Conservation (phyloP, 2,329 filamentous ascomycete species). For the Leptographium wingfieldii region DNA sequence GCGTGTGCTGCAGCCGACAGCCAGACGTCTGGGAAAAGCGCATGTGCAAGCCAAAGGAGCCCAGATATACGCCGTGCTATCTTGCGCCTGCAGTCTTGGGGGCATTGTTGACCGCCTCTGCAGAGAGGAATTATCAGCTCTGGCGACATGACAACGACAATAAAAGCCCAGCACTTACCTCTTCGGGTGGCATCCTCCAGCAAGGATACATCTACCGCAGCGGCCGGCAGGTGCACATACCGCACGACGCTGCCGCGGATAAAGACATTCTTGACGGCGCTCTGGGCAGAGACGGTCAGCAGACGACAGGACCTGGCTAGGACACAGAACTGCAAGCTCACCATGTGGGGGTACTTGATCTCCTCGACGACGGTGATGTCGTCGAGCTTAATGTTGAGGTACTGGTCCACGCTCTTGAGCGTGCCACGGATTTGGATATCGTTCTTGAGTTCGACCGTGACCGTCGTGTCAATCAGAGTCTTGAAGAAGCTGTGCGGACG, state of each 20-base stretch:
- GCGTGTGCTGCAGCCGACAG: background rate
- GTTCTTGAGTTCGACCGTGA: constrained; percentile 98
- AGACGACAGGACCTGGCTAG: background rate
- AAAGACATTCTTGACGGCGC: constrained; percentile 88
- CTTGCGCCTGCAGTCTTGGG: constrained; percentile 26
- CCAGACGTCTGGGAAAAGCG: background rate
- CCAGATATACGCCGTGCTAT: background rate
- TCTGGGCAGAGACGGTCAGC: constrained; percentile 22
- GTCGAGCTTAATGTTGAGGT: constrained; percentile 97
- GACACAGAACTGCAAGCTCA: constrained; percentile 24
- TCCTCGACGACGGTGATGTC: constrained; percentile 89
- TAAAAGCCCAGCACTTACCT: constrained; percentile 33
- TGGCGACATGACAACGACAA: background rate
- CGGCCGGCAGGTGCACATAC: constrained; percentile 78
- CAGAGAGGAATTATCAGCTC: background rate
- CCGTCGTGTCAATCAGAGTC: constrained; percentile 91
- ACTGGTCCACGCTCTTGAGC: constrained; percentile 95
- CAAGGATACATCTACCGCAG: constrained; percentile 71
- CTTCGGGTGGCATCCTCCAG: constrained; percentile 84
- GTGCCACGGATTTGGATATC: constrained; percentile 94
- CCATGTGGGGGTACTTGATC: constrained; percentile 86
- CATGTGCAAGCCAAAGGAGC: background rate
- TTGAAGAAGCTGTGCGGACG: constrained; percentile 71
- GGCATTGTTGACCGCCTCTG: constrained; percentile 46
- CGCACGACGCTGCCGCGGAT: constrained; percentile 86